Conservation (phyloP, 148 eudicot genomes). For the Amaranthus palmeri region DNA sequence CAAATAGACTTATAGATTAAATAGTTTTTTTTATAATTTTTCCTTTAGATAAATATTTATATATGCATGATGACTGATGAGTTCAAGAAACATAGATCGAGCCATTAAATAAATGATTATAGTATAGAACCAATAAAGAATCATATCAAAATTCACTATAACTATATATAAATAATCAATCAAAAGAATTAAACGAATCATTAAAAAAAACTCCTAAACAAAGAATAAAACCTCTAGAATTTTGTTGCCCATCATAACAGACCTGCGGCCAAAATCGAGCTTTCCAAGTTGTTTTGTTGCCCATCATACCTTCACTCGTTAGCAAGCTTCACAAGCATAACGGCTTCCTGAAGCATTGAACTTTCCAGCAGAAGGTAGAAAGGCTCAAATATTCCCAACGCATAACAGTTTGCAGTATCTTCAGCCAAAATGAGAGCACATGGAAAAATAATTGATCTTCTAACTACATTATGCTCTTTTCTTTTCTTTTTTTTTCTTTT, state of each 20-base stretch:
- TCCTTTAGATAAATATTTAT: too few species aligned
- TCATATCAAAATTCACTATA: constrained; percentile 4
- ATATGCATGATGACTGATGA: too few species aligned
- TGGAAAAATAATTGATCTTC: constrained; percentile 23
- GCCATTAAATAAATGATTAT: constrained; percentile 11
- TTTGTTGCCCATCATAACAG: not conserved
- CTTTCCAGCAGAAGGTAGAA: constrained; percentile 18
- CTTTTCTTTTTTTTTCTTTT: not conserved
- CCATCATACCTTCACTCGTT: too few species aligned
- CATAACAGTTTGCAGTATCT: constrained; percentile 15
- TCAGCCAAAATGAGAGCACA: constrained; percentile 22
- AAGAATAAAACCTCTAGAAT: not conserved
- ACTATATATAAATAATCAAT: not conserved
- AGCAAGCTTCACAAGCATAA: not conserved
- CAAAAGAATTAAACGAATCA: constrained; percentile 4
- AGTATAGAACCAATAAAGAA: constrained; percentile 16
- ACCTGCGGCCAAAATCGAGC: too few species aligned
- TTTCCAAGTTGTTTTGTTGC: too few species aligned
- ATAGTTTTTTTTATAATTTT: too few species aligned
- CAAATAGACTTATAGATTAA: too few species aligned
- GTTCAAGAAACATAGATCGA: too few species aligned
- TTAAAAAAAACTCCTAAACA: constrained; percentile 14
- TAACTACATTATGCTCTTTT: constrained; percentile 4
- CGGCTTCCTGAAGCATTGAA: constrained; percentile 9
- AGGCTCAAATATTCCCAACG: constrained; percentile 7